phyloP scores from a whole-genome alignment of 805 yeast species.

The Saccharomycopsis sp. region DNA sequence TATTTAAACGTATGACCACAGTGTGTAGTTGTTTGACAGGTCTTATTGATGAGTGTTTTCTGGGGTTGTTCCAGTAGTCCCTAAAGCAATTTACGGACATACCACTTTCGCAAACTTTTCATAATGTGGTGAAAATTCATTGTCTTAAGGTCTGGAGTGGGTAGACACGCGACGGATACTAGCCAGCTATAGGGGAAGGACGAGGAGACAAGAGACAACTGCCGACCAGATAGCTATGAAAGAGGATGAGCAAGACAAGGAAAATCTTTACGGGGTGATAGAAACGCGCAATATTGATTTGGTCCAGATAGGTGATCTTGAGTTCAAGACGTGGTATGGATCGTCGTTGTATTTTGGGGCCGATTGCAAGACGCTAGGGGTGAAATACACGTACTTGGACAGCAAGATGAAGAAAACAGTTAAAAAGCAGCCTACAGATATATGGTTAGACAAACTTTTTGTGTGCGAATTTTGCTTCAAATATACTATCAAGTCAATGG shows the following conservation, averaged over 20 bases:
- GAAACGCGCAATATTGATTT: conserved; percentile 54
- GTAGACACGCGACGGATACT: too few relatives aligned
- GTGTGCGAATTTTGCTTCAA: conserved; percentile 85
- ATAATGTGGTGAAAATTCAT: too few relatives aligned
- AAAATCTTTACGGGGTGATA: conserved; percentile 53
- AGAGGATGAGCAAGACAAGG: conserved; percentile 15
- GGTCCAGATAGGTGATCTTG: conserved; percentile 62
- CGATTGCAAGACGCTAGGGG: conserved; percentile 42
- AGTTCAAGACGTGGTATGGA: conserved; percentile 83
- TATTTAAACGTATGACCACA: too few relatives aligned
- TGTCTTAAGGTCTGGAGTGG: too few relatives aligned
- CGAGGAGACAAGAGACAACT: too few relatives aligned
- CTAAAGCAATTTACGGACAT: background rate
- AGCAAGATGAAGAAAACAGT: conserved; percentile 15
- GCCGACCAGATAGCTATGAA: background rate
- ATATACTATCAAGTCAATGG: conserved; percentile 47
- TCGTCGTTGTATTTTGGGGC: conserved; percentile 67
- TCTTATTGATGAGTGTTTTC: background rate
- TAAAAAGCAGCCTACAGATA: conserved; percentile 23
- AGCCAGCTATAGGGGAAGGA: too few relatives aligned
- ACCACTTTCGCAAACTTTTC: background rate
- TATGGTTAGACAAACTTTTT: conserved; percentile 55
- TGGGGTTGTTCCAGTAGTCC: background rate
- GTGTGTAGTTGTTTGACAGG: too few relatives aligned
- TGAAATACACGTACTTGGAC: conserved; percentile 27